Conservation (phyloP, 1,284 basidiomycete species). For the Malassezia sympodialis region DNA sequence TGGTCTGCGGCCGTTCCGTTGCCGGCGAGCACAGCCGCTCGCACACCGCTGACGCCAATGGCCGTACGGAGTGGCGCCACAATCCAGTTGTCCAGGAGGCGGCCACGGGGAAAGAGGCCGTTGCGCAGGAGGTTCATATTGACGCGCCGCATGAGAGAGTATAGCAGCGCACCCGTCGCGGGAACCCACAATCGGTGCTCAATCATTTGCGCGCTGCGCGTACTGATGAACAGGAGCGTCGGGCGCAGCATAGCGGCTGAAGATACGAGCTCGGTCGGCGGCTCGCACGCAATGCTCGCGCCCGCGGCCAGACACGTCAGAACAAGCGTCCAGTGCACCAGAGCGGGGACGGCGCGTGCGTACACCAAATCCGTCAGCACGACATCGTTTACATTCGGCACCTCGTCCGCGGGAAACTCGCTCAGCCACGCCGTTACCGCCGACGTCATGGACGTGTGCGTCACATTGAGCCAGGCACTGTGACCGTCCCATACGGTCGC, state of each 20-base stretch:
- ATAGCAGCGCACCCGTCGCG: conserved; percentile 17
- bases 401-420: conserved; percentile 22
- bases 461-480: conserved; percentile 5
- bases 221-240: conserved; percentile 32
- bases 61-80: conserved; percentile 18
- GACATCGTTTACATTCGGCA: conserved; percentile 25
- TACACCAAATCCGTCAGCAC: conserved; percentile 25
- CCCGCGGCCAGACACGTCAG: conserved; percentile 40
- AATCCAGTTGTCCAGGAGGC: conserved; percentile 26
- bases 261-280: neutral
- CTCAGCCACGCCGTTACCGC: conserved; percentile 31
- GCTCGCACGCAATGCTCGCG: conserved; percentile 25
- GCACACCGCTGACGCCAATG: conserved; percentile 18
- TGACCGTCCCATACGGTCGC: conserved; percentile 8
- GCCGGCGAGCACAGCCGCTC: conserved; percentile 21
- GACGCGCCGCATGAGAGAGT: neutral
- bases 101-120: conserved; percentile 21
- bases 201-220: conserved; percentile 24
- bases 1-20: conserved; percentile 26
- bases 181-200: conserved; percentile 22
- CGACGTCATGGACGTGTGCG: conserved; percentile 14
- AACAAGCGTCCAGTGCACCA: conserved; percentile 26
- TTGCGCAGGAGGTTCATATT: conserved; percentile 34
- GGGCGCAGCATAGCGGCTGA: conserved; percentile 4
- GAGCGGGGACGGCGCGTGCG: conserved; percentile 16